Percentiles rank a stretch among this genome's conserved stretches.
Evolutionary conservation across 2,329 filamentous ascomycete genomes (phyloP).

Genomic region (Sclerotinia nivalis): DNA sequence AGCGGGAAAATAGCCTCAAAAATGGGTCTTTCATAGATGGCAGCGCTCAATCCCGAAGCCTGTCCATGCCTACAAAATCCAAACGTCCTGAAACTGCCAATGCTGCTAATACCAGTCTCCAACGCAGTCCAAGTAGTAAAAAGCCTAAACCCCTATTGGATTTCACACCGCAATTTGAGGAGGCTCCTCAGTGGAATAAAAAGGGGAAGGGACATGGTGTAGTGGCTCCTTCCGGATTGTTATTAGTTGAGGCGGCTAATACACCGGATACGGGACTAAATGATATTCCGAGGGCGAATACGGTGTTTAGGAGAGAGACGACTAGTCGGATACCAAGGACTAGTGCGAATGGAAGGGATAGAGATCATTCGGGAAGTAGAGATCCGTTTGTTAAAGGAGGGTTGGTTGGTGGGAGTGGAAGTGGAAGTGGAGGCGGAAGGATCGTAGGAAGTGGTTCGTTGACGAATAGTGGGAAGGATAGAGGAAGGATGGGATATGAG

Average conservation of each 20-base stretch:
- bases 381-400: slow-evolving; percentile 30
- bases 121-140: slow-evolving; percentile 16
- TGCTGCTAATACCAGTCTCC: slow-evolving; percentile 18
- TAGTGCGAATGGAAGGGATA: slow-evolving; percentile 22
- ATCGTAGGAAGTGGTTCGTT: too few species aligned
- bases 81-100: slow-evolving; percentile 21
- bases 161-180: slow-evolving; percentile 63
- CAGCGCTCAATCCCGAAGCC: slow-evolving; percentile 35
- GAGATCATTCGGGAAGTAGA: slow-evolving; percentile 15
- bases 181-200: slow-evolving; percentile 59
- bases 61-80: slow-evolving; percentile 30
- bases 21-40: slow-evolving; percentile 52
- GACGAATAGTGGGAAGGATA: background rate
- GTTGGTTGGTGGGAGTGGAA: slow-evolving; percentile 16
- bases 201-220: slow-evolving; percentile 54
- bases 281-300: slow-evolving; percentile 30
- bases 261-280: slow-evolving; percentile 29
- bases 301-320: slow-evolving; percentile 36
- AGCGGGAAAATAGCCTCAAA: slow-evolving; percentile 31
- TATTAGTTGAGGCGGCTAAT: slow-evolving; percentile 50
- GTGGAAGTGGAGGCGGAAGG: too few species aligned
- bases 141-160: slow-evolving; percentile 63
- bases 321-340: slow-evolving; percentile 22
- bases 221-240: slow-evolving; percentile 46
- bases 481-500: background rate